phyloP scores from a whole-genome alignment of 805 yeast genomes.

The Candida orba region DNA sequence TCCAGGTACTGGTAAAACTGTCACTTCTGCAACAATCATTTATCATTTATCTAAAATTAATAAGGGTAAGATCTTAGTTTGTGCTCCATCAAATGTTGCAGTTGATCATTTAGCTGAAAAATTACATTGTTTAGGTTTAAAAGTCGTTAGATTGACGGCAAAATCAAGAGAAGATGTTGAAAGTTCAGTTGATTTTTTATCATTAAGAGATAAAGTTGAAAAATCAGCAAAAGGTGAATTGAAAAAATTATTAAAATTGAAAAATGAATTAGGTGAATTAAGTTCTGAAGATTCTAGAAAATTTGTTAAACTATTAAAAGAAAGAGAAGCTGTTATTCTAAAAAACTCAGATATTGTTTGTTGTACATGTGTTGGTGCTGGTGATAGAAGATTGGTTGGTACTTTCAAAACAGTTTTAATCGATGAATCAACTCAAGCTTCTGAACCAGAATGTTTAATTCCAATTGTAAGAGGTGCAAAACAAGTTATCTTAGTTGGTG shows the following conservation, averaged over 20 bases:
- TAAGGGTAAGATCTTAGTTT: conserved; percentile 65
- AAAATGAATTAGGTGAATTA: conserved; percentile 64
- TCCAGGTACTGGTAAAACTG: conserved; percentile 95
- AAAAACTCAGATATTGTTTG: conserved; percentile 70
- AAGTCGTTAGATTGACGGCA: conserved; percentile 73
- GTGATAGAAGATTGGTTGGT: conserved; percentile 53
- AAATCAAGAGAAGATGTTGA: conserved; percentile 77
- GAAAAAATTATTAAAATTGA: conserved; percentile 49
- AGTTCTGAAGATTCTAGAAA: conserved; percentile 44
- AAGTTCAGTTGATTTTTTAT: conserved; percentile 46
- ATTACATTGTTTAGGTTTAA: conserved; percentile 60
- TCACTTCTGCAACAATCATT: conserved; percentile 83
- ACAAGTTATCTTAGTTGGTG: conserved; percentile 88
- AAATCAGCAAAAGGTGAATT: conserved; percentile 46
- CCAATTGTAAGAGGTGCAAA: conserved; percentile 87
- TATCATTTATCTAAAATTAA: conserved; percentile 62
- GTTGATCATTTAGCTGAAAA: conserved; percentile 84
- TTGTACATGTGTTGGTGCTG: conserved; percentile 90
- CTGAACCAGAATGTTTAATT: conserved; percentile 86
- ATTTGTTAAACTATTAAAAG: conserved; percentile 34
- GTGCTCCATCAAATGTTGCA: conserved; percentile 95
- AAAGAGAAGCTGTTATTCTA: conserved; percentile 44
- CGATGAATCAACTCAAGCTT: conserved; percentile 91
- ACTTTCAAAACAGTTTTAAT: conserved; percentile 73
- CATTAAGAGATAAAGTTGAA: conserved; percentile 48